phyloP scores from a whole-genome alignment of 768 basidiomycete genomes.

The Trametes cingulata region DNA sequence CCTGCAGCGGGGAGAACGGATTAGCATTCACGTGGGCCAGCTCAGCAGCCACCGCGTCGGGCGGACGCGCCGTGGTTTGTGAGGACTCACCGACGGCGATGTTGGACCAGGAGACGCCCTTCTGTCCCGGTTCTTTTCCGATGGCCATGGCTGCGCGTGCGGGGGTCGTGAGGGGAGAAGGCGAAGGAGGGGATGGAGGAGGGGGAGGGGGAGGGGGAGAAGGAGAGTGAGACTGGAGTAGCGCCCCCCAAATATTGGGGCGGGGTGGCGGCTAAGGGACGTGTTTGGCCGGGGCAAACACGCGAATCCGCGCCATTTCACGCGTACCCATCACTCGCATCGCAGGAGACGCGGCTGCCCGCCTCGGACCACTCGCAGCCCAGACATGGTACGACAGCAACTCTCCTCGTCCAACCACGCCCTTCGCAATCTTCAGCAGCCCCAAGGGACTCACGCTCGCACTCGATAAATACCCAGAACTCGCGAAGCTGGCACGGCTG shows the following conservation, averaged over 20 bases:
- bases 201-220: constrained; percentile 15
- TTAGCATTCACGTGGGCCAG: constrained; percentile 26
- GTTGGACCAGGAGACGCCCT: constrained; percentile 92
- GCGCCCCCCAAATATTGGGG: constrained; percentile 22
- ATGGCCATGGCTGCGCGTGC: constrained; percentile 61
- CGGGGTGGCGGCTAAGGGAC: constrained; percentile 13
- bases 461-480: neutral
- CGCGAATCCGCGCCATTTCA: constrained; percentile 12
- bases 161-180: constrained; percentile 18
- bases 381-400: no score
- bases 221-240: neutral
- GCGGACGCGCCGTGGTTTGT: constrained; percentile 2
- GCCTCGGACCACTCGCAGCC: no score
- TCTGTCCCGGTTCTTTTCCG: constrained; percentile 84
- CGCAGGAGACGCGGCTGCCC: neutral
- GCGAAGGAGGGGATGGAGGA: constrained; percentile 12
- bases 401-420: no score
- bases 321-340: neutral
- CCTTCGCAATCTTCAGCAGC: no score
- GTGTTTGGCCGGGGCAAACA: constrained; percentile 29
- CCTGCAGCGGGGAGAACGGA: constrained; percentile 47
- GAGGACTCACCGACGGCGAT: constrained; percentile 82
- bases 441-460: no score
- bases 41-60: constrained; percentile 20
- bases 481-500: neutral